Base-by-base conservation (phyloP, 2,329 filamentous ascomycete species). In the Aureobasidium musti region DNA sequence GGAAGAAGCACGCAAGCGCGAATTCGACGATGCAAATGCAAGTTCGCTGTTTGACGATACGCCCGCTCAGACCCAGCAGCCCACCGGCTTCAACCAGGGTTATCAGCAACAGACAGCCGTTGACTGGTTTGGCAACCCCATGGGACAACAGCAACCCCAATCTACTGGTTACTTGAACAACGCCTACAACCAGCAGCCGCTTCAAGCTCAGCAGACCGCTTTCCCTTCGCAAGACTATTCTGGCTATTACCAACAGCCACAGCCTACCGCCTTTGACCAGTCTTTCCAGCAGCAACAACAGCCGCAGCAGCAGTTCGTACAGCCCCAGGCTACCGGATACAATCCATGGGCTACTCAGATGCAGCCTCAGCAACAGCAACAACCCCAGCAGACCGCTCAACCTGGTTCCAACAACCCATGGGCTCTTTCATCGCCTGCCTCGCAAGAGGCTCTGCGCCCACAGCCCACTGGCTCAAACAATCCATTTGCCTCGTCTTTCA, bases 41-140 rank as follows among this genome's bases (percentile, higher is more conserved):
- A 84, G 89, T 56, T 88, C 92, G 23, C 84, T 99, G n/a, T 98
- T 99, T 73, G 93, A 96, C 72, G 91, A 96, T 72, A 82, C 84
- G 30, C 83, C 84, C 7, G 86, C 86, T 28, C 86, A 89, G 73
- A 77, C 82, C 4, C 80, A 86, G 64, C 89, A 92, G 72, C 87
- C 86, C 47, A 98, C 93, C 17, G 94, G 92, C 41, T 92, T 92
- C 81, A 98, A 97, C 78, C 93, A 97, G 80, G 94, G 94, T 54
- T 99, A 99, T 75, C 93, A 98, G 81, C 95, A 99, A 79, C 94
- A 97, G 76, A 90, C 90, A 67, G 91, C 92, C 14, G 95, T 99
- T 21, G 95, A 99, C 79, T 98, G 96, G 87, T 95, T 96, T 73
- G 95, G 94, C 67, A 99, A 99, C 77, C 92, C 93, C 14, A 89